Evolutionary conservation across 148 eudicot genomes (phyloP), one percentile per base, ranked within the genome.

Genomic region (Euryodendron excelsum): DNA sequence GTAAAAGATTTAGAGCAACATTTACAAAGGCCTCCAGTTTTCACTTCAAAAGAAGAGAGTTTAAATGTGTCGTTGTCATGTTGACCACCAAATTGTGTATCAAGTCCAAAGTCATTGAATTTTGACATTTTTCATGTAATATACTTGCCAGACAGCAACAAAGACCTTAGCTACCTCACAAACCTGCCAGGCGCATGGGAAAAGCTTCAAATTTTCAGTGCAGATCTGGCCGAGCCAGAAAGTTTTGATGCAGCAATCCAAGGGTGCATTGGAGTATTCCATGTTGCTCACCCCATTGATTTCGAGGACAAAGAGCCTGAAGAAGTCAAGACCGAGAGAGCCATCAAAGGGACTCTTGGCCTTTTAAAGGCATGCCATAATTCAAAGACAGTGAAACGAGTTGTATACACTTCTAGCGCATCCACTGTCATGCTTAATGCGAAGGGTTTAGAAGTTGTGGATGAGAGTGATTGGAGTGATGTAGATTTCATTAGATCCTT

Each of bases 241-340:
- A 80, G 77, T 73, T 87, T 85, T 41, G 70, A 48, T n/a, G 69
- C 79, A n/a, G 80, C 85, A 14, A 76, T 87, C 1, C 56, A 76
- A 53, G 88, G 90, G 7, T 87, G 90, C 80, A 68, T 70, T 21
- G 88, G 90, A 2, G 85, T 87, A 21, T 87, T 87, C 74, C 88
- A 87, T 60, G 56, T 81, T 20, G 88, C 88, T 9, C 88, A 85
- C 39, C 83, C 85, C 0, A 69, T 83, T 1, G 84, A 82, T 50
- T 72, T 82, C 13, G 79, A 47, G 28, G 78, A 58, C 34, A 81
- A 79, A 73, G 86, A 87, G 61, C 17, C 73, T 2, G 88, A 85
- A 78, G 73, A 85, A 74, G 56, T 45, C 20, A 81, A 50, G 44
- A 69, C 74, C 25, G 65, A 81, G 65, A 77, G 79, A 67, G 74